Evolutionary conservation across 2,329 filamentous ascomycete genomes (phyloP).

Genomic region (Dactylellina haptotyla): DNA sequence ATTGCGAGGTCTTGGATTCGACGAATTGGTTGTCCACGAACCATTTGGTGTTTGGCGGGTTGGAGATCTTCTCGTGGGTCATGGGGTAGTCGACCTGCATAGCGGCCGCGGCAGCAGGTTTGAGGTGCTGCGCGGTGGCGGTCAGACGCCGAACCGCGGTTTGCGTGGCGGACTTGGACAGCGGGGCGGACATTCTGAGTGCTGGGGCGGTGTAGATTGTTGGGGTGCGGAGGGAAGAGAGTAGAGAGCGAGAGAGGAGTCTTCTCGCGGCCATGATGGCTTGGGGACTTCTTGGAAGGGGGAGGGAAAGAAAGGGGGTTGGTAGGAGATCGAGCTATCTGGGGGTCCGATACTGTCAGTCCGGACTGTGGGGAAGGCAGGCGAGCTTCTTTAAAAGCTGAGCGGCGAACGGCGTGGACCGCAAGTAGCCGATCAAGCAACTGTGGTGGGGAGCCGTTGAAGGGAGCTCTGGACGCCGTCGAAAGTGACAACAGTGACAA

Average conservation of each 20-base stretch:
- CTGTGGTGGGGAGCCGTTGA: not conserved
- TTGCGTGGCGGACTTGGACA: conserved; percentile 32
- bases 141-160: conserved; percentile 68
- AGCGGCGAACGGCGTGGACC: conserved; percentile 29
- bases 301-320: conserved; percentile 47
- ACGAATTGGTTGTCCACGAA: conserved; percentile 84
- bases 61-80: conserved; percentile 75
- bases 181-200: conserved; percentile 40
- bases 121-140: conserved; percentile 69
- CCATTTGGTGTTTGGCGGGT: conserved; percentile 77
- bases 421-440: conserved; percentile 47
- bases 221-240: conserved; percentile 51
- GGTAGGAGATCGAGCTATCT: conserved; percentile 1
- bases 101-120: conserved; percentile 64
- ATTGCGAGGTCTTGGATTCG: conserved; percentile 73
- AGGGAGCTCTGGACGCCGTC: conserved; percentile 23
- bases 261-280: conserved; percentile 54
- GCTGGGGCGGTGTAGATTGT: conserved; percentile 35
- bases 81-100: conserved; percentile 72
- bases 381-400: conserved; percentile 39
- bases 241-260: conserved; percentile 53
- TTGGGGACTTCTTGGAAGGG: too few relatives aligned
- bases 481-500: too few relatives aligned
- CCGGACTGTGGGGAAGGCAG: conserved; percentile 31
- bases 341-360: conserved; percentile 13